phyloP scores from a whole-genome alignment of 495 filamentous ascomycete species.

The Aspergillus carlsbadensis region DNA sequence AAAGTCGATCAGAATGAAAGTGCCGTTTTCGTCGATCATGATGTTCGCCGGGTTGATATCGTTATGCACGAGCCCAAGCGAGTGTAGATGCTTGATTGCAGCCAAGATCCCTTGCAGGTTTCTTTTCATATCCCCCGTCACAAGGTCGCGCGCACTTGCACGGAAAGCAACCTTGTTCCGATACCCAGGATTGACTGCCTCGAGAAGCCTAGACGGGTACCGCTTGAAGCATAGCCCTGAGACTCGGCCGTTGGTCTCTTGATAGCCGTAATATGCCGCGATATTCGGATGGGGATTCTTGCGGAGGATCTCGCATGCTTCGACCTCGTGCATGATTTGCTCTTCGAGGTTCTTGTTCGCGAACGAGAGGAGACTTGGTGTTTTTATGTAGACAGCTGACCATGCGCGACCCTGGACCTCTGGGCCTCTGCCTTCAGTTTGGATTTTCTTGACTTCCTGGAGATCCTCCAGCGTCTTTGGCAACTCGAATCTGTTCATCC shows the following conservation, averaged over 20 bases:
- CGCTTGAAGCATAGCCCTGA: conserved; percentile 39
- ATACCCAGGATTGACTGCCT: conserved; percentile 25
- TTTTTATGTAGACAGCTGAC: conserved; percentile 27
- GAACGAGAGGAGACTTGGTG: conserved; percentile 25
- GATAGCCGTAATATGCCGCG: conserved; percentile 34
- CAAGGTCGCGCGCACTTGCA: conserved; percentile 19
- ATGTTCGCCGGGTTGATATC: conserved; percentile 41
- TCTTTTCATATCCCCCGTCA: conserved; percentile 17
- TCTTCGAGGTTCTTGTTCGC: conserved; percentile 18
- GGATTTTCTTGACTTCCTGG: conserved; percentile 19
- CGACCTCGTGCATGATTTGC: conserved; percentile 22
- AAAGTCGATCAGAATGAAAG: conserved; percentile 43
- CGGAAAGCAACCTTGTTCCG: conserved; percentile 21
- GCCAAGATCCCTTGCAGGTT: conserved; percentile 26
- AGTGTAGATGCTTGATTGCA: conserved; percentile 39
- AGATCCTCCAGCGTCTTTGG: conserved; percentile 22
- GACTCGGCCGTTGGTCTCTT: conserved; percentile 30
- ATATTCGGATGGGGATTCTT: conserved; percentile 39
- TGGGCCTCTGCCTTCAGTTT: conserved; percentile 21
- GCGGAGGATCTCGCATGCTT: conserved; percentile 32
- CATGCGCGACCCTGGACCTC: conserved; percentile 13
- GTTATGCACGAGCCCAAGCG: conserved; percentile 35
- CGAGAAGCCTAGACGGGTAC: conserved; percentile 33
- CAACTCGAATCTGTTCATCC: conserved; percentile 15
- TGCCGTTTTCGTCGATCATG: conserved; percentile 33